Conservation (phyloP, 306 rosid species). For the Pterocarpus santalinus region DNA sequence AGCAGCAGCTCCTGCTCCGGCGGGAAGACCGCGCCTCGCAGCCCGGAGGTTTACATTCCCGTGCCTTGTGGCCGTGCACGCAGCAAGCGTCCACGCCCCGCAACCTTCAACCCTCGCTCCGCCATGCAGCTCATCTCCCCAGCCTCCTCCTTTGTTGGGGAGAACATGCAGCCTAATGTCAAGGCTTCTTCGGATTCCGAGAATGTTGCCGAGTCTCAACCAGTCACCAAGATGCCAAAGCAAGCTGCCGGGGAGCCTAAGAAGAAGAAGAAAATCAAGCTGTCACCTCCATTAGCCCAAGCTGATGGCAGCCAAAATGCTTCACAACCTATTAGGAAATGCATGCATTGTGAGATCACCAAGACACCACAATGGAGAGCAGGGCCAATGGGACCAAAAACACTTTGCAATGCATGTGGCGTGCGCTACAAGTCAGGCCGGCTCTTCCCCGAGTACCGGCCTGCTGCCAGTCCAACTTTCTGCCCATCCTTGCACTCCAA, state of each 20-base stretch:
- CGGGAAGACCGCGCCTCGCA: slow-evolving; percentile 57
- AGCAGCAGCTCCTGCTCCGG: slow-evolving; percentile 90
- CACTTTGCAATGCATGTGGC: slow-evolving; percentile 96
- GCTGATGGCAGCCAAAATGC: slow-evolving; percentile 58
- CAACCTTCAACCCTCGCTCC: slow-evolving; percentile 78
- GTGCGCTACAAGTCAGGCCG: slow-evolving; percentile 94
- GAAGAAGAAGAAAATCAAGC: slow-evolving; percentile 67
- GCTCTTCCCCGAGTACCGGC: slow-evolving; percentile 95
- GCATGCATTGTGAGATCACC: slow-evolving; percentile 96
- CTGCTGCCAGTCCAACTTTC: slow-evolving; percentile 96
- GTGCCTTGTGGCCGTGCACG: slow-evolving; percentile 84
- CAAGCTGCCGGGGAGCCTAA: slow-evolving; percentile 50
- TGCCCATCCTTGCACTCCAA: slow-evolving; percentile 87
- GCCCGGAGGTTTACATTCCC: slow-evolving; percentile 59
- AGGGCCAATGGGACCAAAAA: slow-evolving; percentile 97
- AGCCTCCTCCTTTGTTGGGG: slow-evolving; percentile 75
- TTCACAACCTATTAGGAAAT: slow-evolving; percentile 75
- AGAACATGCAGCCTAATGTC: slow-evolving; percentile 59
- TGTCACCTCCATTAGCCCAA: slow-evolving; percentile 55
- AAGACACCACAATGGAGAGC: slow-evolving; percentile 99
- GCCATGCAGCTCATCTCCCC: slow-evolving; percentile 85
- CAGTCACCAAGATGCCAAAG: slow-evolving; percentile 50
- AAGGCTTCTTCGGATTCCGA: slow-evolving; percentile 67
- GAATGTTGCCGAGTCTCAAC: slow-evolving; percentile 80
- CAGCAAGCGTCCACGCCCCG: slow-evolving; percentile 94